Conservation (phyloP, 2,329 filamentous ascomycete species). For the Periglandula ipomoeae region DNA sequence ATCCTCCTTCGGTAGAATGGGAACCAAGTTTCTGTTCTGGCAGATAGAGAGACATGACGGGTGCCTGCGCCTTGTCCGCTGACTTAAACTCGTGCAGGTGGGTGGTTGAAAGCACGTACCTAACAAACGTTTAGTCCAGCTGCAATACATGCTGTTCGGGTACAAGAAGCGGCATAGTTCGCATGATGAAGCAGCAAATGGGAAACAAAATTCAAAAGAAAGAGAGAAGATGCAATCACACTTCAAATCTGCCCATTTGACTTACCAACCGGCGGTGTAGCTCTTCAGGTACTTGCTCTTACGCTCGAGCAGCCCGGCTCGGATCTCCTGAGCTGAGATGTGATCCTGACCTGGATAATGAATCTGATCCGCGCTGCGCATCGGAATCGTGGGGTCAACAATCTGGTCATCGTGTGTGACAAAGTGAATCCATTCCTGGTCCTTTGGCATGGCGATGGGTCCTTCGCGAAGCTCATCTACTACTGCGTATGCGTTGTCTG, state of each 20-base stretch:
- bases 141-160: conserved; percentile 7
- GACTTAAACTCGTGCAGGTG: conserved; percentile 99
- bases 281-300: conserved; percentile 99
- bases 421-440: conserved; percentile 82
- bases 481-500: conserved; percentile 68
- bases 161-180: background rate
- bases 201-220: background rate
- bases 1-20: conserved; percentile 71
- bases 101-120: conserved; percentile 92
- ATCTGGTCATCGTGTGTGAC: conserved; percentile 75
- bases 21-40: conserved; percentile 93
- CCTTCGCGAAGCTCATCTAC: conserved; percentile 76
- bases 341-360: conserved; percentile 87
- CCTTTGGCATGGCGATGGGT: conserved; percentile 87
- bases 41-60: conserved; percentile 92
- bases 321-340: conserved; percentile 70
- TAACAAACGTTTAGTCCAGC: conserved; percentile 23
- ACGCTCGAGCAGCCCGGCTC: conserved; percentile 84
- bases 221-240: background rate
- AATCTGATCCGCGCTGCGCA: conserved; percentile 73
- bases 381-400: conserved; percentile 71
- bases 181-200: background rate
- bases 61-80: conserved; percentile 83
- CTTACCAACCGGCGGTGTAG: conserved; percentile 89
- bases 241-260: background rate